Evolutionary conservation across 2,329 filamentous ascomycete genomes (phyloP).

Genomic region (Pyrenochaeta sp.): DNA sequence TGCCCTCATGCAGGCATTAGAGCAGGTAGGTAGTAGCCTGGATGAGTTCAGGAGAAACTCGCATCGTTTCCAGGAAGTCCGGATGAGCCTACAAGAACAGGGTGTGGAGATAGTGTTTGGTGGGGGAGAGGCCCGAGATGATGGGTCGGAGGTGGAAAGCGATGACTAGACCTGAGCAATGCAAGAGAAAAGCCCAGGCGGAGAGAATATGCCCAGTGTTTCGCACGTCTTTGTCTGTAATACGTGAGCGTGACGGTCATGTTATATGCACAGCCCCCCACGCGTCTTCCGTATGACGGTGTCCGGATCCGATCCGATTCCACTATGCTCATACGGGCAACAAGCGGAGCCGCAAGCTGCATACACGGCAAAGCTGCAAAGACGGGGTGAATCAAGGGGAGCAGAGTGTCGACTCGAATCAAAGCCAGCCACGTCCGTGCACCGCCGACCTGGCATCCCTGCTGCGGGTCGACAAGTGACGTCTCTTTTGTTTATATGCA

Average conservation of each 20-base stretch:
- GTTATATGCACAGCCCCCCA: constrained; percentile 4
- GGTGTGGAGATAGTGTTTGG: constrained; percentile 40
- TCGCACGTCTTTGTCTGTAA: constrained; percentile 4
- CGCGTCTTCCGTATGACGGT: constrained; percentile 6
- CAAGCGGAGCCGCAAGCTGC: neutral
- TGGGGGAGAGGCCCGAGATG: constrained; percentile 7
- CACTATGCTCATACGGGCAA: constrained; percentile 2
- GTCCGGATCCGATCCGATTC: constrained; percentile 1
- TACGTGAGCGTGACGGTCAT: constrained; percentile 7
- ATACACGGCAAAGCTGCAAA: constrained; percentile 1
- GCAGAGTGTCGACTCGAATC: constrained; percentile 13
- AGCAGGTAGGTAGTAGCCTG: constrained; percentile 28
- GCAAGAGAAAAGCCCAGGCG: constrained; percentile 1
- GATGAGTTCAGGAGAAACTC: constrained; percentile 40
- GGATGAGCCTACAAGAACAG: constrained; percentile 28
- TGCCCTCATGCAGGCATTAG: constrained; percentile 27
- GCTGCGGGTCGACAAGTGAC: constrained; percentile 16
- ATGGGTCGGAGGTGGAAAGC: constrained; percentile 16
- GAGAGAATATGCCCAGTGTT: constrained; percentile 3
- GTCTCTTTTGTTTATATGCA: constrained; percentile 28
- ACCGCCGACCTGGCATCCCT: constrained; percentile 10
- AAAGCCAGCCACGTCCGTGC: constrained; percentile 22
- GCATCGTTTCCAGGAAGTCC: constrained; percentile 29
- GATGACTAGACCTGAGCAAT: constrained; percentile 11
- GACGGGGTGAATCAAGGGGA: constrained; percentile 8